Percentiles rank a stretch among this genome's conserved stretches.
These are phyloP conservation scores for Aciculosporium take DNA, from an alignment of 2,329 filamentous ascomycete species.

Conservation along the genomic window DNA sequence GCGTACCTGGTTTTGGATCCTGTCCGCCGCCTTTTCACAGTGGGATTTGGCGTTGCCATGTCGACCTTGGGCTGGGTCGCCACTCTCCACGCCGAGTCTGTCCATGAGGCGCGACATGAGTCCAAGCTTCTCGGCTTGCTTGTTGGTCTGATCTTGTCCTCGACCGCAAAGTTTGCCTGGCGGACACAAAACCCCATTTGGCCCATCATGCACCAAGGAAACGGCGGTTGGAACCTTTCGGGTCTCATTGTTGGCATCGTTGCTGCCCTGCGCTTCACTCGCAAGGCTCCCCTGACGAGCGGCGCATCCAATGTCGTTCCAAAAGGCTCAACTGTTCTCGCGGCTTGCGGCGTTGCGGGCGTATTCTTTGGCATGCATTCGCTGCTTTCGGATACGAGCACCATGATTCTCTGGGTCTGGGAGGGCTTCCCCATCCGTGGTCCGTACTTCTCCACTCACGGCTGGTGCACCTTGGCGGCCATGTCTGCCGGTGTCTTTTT, in stretches of 20 bases:
- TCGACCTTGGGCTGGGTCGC: conserved; percentile 74
- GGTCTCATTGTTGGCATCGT: conserved; percentile 64
- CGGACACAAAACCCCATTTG: conserved; percentile 93
- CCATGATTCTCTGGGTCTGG: conserved; percentile 98
- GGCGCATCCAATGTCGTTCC: conserved; percentile 24
- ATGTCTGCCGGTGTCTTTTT: conserved; percentile 73
- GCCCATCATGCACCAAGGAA: conserved; percentile 80
- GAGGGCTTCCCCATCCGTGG: conserved; percentile 86
- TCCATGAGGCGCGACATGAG: conserved; percentile 63
- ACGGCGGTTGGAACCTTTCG: conserved; percentile 83
- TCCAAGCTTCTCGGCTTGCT: conserved; percentile 67
- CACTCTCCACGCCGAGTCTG: conserved; percentile 64
- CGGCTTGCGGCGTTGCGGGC: conserved; percentile 67
- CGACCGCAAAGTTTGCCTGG: conserved; percentile 82
- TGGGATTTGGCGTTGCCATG: conserved; percentile 68
- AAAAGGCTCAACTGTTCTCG: conserved; percentile 53
- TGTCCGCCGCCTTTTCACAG: conserved; percentile 60
- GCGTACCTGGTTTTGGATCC: conserved; percentile 67
- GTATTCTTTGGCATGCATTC: conserved; percentile 85
- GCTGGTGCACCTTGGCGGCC: conserved; percentile 67
- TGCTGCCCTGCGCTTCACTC: conserved; percentile 62
- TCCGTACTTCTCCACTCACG: conserved; percentile 78
- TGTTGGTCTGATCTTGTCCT: conserved; percentile 71
- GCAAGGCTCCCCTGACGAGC: conserved; percentile 39
- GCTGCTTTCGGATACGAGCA: conserved; percentile 88